Evolutionary conservation across 495 filamentous ascomycete genomes (phyloP).

Genomic region (Aspergillus leporis): DNA sequence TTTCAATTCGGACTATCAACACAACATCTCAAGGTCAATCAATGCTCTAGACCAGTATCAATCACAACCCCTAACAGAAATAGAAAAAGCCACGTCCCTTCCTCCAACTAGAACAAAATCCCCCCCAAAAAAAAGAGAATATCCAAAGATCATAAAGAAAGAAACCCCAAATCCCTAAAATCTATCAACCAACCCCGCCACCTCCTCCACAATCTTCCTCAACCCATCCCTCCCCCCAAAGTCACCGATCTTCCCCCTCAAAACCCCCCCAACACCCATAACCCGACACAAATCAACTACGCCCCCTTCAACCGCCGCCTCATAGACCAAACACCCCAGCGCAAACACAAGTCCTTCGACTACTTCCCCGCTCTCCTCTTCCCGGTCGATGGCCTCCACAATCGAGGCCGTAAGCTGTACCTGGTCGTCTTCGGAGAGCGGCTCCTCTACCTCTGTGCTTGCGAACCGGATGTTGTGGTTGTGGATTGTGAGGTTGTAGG

Average conservation of each 20-base stretch:
- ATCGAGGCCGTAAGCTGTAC: slow-evolving; percentile 76
- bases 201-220: slow-evolving; percentile 57
- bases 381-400: slow-evolving; percentile 70
- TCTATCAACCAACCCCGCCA: slow-evolving; percentile 49
- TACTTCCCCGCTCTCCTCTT: slow-evolving; percentile 67
- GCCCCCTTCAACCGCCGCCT: slow-evolving; percentile 64
- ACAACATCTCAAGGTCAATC: not conserved
- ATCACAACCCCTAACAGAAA: not conserved
- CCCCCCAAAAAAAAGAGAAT: not conserved
- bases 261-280: slow-evolving; percentile 64
- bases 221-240: slow-evolving; percentile 47
- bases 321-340: slow-evolving; percentile 72
- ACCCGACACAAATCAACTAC: slow-evolving; percentile 71
- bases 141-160: not conserved
- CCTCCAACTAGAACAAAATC: not conserved
- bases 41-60: not conserved
- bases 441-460: slow-evolving; percentile 57
- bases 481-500: slow-evolving; percentile 74
- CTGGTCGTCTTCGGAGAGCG: slow-evolving; percentile 65
- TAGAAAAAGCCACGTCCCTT: not conserved
- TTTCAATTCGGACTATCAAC: no score
- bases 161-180: slow-evolving; percentile 5
- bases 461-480: slow-evolving; percentile 65
- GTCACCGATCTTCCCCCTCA: slow-evolving; percentile 60
- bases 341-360: slow-evolving; percentile 71